phyloP scores from a whole-genome alignment of 805 yeast genomes.

The Kuraishia borneana region DNA sequence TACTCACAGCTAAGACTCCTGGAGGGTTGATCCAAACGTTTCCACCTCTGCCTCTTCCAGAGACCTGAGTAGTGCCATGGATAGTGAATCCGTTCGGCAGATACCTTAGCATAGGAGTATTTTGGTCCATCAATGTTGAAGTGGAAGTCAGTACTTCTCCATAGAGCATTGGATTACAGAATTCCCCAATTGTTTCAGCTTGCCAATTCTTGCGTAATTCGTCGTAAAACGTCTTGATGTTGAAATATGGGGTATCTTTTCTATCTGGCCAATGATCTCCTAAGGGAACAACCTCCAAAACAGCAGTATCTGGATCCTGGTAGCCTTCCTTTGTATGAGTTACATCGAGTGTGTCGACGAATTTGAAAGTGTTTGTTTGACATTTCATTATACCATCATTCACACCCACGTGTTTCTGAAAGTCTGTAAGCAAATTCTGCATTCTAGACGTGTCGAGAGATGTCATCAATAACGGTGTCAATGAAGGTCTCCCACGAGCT shows the following conservation, averaged over 20 bases:
- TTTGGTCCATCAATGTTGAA: constrained; percentile 63
- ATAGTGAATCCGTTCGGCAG: constrained; percentile 64
- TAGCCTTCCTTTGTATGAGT: constrained; percentile 20
- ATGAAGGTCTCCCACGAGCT: constrained; percentile 40
- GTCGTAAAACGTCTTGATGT: constrained; percentile 43
- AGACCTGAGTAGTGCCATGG: constrained; percentile 73
- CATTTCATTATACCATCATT: constrained; percentile 33
- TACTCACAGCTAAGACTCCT: constrained; percentile 82
- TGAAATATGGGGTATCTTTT: constrained; percentile 62
- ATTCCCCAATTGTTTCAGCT: constrained; percentile 17
- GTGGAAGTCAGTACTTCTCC: constrained; percentile 92
- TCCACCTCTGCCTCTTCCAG: constrained; percentile 92
- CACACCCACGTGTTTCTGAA: constrained; percentile 24
- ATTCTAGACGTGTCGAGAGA: constrained; percentile 24
- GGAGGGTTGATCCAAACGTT: constrained; percentile 92
- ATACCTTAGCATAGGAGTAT: constrained; percentile 41
- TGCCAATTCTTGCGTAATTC: constrained; percentile 24
- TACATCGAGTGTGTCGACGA: too few species aligned
- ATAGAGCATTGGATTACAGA: constrained; percentile 61
- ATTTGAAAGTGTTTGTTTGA: constrained; percentile 42
- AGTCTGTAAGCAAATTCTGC: constrained; percentile 16
- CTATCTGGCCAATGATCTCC: constrained; percentile 31
- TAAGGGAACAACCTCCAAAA: constrained; percentile 44
- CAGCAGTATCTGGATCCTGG: constrained; percentile 44
- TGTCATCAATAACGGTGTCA: constrained; percentile 56